Percentiles rank a stretch among this genome's conserved stretches.
These are phyloP conservation scores for Ceratorhiza oryzae-sativae DNA, from an alignment of 1,284 basidiomycete species.

Conservation along the genomic window DNA sequence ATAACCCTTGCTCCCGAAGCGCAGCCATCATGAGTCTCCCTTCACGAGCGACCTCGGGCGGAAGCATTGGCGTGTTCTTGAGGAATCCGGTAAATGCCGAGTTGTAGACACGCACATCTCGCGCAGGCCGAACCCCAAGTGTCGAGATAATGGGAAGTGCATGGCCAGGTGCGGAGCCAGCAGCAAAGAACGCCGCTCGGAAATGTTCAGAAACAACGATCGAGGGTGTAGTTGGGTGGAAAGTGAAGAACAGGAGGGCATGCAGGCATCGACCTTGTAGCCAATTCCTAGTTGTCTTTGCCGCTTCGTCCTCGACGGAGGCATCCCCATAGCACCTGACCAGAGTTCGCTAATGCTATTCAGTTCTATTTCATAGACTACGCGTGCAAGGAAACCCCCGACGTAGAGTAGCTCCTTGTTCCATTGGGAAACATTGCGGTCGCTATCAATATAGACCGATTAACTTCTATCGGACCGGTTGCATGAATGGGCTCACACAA, in stretches of 20 bases:
- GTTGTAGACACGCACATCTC: constrained; percentile 81
- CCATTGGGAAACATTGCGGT: constrained; percentile 76
- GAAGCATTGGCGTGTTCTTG: constrained; percentile 79
- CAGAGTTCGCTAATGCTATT: constrained; percentile 62
- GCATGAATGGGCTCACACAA: constrained; percentile 65
- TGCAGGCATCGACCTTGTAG: constrained; percentile 77
- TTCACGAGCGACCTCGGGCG: constrained; percentile 68
- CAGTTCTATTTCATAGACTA: constrained; percentile 89
- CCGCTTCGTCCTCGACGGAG: constrained; percentile 12
- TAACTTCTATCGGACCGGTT: constrained; percentile 12
- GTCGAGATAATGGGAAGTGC: constrained; percentile 82
- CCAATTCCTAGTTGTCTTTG: constrained; percentile 52
- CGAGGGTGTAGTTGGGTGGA: constrained; percentile 86
- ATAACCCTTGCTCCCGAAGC: constrained; percentile 70
- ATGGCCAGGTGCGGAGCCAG: constrained; percentile 57
- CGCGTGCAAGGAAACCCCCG: constrained; percentile 81
- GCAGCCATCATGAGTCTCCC: constrained; percentile 70
- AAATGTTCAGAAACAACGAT: constrained; percentile 80
- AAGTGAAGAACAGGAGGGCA: constrained; percentile 88
- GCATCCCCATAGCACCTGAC: constrained; percentile 56
- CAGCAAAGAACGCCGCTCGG: constrained; percentile 80
- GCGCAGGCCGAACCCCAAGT: constrained; percentile 73
- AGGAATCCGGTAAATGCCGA: constrained; percentile 78
- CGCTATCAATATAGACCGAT: constrained; percentile 56
- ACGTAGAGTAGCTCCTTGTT: constrained; percentile 86